Percentiles rank a stretch among this genome's conserved stretches.
Conservation (phyloP, 2,329 filamentous ascomycete genomes). For the Gnomoniopsis sp. region DNA sequence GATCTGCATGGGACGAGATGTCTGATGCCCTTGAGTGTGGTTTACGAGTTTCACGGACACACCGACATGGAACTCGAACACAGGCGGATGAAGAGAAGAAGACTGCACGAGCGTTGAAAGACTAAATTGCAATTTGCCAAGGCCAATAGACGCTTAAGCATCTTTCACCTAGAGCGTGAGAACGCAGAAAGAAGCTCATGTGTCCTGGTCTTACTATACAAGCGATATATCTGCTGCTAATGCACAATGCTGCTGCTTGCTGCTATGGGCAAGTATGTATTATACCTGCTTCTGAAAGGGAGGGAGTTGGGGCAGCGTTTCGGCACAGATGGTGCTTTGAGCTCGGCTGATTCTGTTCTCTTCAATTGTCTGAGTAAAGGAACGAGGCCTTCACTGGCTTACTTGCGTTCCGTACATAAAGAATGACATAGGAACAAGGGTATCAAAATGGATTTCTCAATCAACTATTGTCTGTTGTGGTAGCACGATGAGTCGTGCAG, state of each 20-base stretch:
- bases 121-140: not conserved
- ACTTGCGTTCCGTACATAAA: slow-evolving; percentile 7
- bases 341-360: not conserved
- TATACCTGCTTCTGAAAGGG: not conserved
- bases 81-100: not conserved
- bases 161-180: not conserved
- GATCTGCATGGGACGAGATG: slow-evolving; percentile 5
- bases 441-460: not conserved
- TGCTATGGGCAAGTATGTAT: not conserved
- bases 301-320: not conserved
- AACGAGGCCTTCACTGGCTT: slow-evolving; percentile 9
- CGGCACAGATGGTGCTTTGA: not conserved
- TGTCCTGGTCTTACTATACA: slow-evolving; percentile 12
- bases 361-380: slow-evolving; percentile 9
- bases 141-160: not conserved
- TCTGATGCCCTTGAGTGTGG: slow-evolving; percentile 3
- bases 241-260: slow-evolving; percentile 9
- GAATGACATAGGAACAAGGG: not conserved
- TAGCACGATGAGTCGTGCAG: not conserved
- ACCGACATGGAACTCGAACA: slow-evolving; percentile 7
- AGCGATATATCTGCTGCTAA: slow-evolving; percentile 16
- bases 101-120: slow-evolving; percentile 1
- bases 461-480: not conserved
- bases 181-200: not conserved
- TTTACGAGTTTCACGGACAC: slow-evolving; percentile 7